Conservation (phyloP, 1,139 yeast species). For the Debaryomyces sp. region DNA sequence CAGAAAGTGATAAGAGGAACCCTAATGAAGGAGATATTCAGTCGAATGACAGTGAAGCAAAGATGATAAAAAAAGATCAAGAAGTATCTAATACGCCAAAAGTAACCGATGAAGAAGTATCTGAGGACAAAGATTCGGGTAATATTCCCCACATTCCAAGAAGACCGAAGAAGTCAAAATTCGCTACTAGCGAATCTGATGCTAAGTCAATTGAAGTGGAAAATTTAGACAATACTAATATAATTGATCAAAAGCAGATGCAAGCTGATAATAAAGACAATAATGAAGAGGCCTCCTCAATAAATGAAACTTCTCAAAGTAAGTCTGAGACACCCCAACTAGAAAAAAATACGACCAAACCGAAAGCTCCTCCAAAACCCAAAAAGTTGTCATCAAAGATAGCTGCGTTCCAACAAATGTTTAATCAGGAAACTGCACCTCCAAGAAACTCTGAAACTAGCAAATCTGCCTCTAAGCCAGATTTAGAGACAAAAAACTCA, state of each 20-base stretch:
- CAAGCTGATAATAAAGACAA: background rate
- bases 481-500: conserved; percentile 5
- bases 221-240: background rate
- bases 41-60: background rate
- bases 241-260: background rate
- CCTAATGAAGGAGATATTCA: background rate
- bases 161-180: conserved; percentile 13
- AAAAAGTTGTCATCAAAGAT: conserved; percentile 76
- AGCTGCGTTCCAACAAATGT: conserved; percentile 78
- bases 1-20: background rate
- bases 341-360: background rate
- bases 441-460: conserved; percentile 6
- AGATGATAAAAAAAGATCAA: background rate
- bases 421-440: conserved; percentile 33
- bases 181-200: background rate
- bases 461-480: conserved; percentile 6
- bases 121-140: background rate
- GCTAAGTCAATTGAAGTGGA: background rate
- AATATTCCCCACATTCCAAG: conserved; percentile 19
- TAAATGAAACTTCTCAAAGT: background rate
- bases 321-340: background rate
- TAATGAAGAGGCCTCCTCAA: background rate
- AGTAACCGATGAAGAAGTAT: background rate
- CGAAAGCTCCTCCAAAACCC: conserved; percentile 63
- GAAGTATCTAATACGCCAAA: background rate